Conservation (phyloP, 1,284 basidiomycete genomes). For the Leccinum pachyderme region DNA sequence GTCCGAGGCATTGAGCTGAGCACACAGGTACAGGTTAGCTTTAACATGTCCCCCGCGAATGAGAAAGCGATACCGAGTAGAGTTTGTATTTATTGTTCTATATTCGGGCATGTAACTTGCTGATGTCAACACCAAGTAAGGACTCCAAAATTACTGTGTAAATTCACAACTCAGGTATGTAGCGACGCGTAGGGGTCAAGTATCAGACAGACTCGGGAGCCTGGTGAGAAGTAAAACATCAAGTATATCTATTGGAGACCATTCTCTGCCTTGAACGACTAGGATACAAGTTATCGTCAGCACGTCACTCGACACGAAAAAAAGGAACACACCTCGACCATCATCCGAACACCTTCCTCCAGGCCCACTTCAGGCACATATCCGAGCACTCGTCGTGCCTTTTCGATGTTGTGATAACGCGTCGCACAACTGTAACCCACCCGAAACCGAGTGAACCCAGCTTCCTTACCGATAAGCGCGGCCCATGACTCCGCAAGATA, state of each 20-base stretch:
- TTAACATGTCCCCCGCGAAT: neutral
- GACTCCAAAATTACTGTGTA: neutral
- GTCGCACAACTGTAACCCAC: slow-evolving; percentile 74
- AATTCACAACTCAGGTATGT: neutral
- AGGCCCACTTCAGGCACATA: slow-evolving; percentile 92
- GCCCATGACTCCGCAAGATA: slow-evolving; percentile 73
- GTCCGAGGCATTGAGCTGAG: slow-evolving; percentile 2
- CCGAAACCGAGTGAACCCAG: slow-evolving; percentile 88
- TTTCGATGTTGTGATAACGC: slow-evolving; percentile 95
- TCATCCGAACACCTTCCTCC: slow-evolving; percentile 83
- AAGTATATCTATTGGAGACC: slow-evolving; percentile 11
- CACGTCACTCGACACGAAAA: neutral
- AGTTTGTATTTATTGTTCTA: neutral
- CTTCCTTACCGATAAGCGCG: slow-evolving; percentile 76
- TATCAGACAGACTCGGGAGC: too few relatives aligned
- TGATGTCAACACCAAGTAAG: neutral
- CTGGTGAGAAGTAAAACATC: slow-evolving; percentile 2
- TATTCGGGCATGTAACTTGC: neutral
- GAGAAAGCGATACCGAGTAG: neutral
- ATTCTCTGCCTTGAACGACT: slow-evolving; percentile 34
- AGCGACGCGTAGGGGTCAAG: neutral
- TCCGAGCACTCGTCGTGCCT: slow-evolving; percentile 86
- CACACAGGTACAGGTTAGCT: neutral
- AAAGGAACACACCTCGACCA: slow-evolving; percentile 56
- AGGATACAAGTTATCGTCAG: slow-evolving; percentile 7